phyloP scores from a whole-genome alignment of 1,284 basidiomycete species.

The Peniophora sp. region DNA sequence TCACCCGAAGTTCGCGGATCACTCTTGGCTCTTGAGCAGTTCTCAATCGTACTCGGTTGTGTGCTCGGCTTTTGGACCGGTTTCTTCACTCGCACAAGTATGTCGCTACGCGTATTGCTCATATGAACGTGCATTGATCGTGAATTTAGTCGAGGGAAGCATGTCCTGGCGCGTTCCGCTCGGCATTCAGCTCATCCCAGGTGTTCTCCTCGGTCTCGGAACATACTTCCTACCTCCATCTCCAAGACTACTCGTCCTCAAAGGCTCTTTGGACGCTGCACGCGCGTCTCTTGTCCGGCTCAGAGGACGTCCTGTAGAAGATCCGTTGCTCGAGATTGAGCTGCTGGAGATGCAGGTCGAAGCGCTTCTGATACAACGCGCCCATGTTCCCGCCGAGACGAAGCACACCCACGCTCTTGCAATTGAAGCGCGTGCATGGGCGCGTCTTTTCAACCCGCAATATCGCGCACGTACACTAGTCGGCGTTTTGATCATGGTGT shows the following conservation, averaged over 20 bases:
- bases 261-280: slow-evolving; percentile 50
- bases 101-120: slow-evolving; percentile 18
- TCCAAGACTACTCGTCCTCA: slow-evolving; percentile 57
- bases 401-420: slow-evolving; percentile 16
- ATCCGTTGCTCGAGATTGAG: slow-evolving; percentile 61
- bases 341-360: slow-evolving; percentile 68
- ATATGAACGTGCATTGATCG: background rate
- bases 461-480: slow-evolving; percentile 56
- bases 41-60: slow-evolving; percentile 71
- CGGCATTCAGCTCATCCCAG: slow-evolving; percentile 65
- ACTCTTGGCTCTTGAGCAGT: slow-evolving; percentile 71
- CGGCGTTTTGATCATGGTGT: slow-evolving; percentile 69
- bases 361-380: slow-evolving; percentile 36
- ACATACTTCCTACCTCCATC: slow-evolving; percentile 64
- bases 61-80: slow-evolving; percentile 79
- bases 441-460: slow-evolving; percentile 39
- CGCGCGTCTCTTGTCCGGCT: slow-evolving; percentile 43
- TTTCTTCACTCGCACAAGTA: slow-evolving; percentile 60
- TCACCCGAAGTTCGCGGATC: slow-evolving; percentile 78
- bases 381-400: slow-evolving; percentile 9
- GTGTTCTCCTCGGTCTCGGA: slow-evolving; percentile 54
- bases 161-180: slow-evolving; percentile 73
- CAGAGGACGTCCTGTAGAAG: slow-evolving; percentile 30
- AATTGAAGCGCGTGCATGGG: slow-evolving; percentile 45
- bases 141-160: slow-evolving; percentile 46